Evolutionary conservation across 306 rosid species (phyloP).

Genomic region (Fragaria ananassa): DNA sequence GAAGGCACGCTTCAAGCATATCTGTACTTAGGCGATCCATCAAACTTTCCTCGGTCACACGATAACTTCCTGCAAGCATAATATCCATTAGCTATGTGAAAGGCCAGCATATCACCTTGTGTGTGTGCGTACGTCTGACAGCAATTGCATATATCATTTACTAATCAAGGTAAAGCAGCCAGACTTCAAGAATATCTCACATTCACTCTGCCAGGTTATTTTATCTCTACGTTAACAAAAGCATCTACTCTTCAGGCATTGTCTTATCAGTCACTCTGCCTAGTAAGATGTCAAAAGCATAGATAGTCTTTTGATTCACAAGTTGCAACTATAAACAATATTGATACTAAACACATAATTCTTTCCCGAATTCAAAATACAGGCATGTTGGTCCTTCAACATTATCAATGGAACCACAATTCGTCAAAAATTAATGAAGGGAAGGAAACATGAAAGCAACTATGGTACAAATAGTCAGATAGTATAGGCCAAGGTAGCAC

Average conservation of each 20-base stretch:
- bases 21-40: conserved; percentile 56
- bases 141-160: background rate
- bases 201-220: background rate
- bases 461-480: background rate
- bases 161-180: background rate
- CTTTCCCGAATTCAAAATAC: background rate
- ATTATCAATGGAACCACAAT: background rate
- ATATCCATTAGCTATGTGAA: conserved; percentile 8
- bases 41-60: conserved; percentile 64
- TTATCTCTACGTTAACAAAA: background rate
- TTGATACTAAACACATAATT: background rate
- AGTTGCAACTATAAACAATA: background rate
- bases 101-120: background rate
- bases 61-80: conserved; percentile 37
- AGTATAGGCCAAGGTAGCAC: background rate
- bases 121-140: background rate
- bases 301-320: background rate
- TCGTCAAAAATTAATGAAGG: background rate
- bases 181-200: background rate
- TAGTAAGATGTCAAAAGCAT: background rate
- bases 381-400: background rate
- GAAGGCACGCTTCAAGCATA: conserved; percentile 64
- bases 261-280: background rate
- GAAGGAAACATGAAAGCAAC: background rate
- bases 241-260: background rate